Base-by-base conservation (phyloP, 257 asterid species). In the Plantago ovata region DNA sequence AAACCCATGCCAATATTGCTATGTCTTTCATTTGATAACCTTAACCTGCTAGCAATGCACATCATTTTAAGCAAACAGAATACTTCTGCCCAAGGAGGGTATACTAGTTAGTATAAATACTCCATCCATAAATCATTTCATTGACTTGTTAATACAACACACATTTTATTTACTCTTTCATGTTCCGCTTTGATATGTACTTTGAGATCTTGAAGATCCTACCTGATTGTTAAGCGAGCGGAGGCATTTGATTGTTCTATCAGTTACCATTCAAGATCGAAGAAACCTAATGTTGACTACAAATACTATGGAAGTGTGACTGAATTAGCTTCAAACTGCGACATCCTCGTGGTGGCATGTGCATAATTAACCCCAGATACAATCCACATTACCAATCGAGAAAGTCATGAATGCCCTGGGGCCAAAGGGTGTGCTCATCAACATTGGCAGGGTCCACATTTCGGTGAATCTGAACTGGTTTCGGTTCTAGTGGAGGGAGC, bases 221-320 rank as follows among this genome's bases (percentile, higher is more conserved):
- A n/a, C n/a, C n/a, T n/a, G n/a, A 76, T 89, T 46, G 95, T 95
- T 9, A 82, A 70, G 59, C 73, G 95, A 71, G 93, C 87, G 1
- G 77, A 74, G 59, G 94, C 90, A 18, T 89, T 89, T 24, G 81
- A 77, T 68, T 89, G 94, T 77, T 64, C 75, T 40, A 72, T 86
- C 64, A 53, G 81, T 60, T 89, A 89, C 79, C 68, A 72, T 58
- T 84, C 97, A 7, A 77, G 88, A 51, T 65, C 88, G 23, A 69
- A 79, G 86, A 89, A 79, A 71, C 77, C 64, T n/a, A 60, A 76
- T 61, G 42, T 69, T 10, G 58, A 50, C 61, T 86, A 84, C 77
- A 68, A 20, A 39, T 81, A 78, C 79, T 76, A 75, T 65, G 60
- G 88, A 15, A 69, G 23, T 23, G 65, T 72, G 0, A 20, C 77